A percentile compares a stretch with the other conserved stretches of the same genome.
These are phyloP conservation scores for Casaregolazyma lundiana DNA, from an alignment of 1,139 yeast genomes.

Conservation along the genomic window DNA sequence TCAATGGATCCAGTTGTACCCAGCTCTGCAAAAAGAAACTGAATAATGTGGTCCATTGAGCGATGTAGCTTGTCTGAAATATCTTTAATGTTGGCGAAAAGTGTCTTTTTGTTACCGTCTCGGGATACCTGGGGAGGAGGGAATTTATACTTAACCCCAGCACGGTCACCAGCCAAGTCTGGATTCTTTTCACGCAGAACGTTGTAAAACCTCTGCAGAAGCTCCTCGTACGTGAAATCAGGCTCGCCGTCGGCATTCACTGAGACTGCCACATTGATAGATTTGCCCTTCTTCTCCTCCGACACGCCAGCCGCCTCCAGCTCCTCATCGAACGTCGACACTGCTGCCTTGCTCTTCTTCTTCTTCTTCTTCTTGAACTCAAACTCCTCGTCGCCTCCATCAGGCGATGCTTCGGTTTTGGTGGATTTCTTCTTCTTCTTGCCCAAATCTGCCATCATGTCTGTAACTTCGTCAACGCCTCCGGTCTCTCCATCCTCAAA, in stretches of 20 bases:
- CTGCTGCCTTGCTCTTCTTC: slow-evolving; percentile 58
- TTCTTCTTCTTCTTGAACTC: slow-evolving; percentile 79
- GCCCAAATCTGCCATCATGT: slow-evolving; percentile 45
- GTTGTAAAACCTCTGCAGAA: slow-evolving; percentile 77
- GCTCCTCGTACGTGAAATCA: slow-evolving; percentile 71
- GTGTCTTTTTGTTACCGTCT: slow-evolving; percentile 95
- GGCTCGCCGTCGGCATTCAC: slow-evolving; percentile 38
- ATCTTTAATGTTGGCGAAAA: slow-evolving; percentile 93
- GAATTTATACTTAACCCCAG: slow-evolving; percentile 88
- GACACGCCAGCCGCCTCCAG: slow-evolving; percentile 86
- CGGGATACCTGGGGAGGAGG: slow-evolving; percentile 97
- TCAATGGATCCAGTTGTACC: slow-evolving; percentile 99
- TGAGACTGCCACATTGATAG: slow-evolving; percentile 28
- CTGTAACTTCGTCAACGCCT: slow-evolving; percentile 36
- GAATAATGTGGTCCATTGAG: slow-evolving; percentile 95
- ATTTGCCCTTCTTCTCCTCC: slow-evolving; percentile 39
- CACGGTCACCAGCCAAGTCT: slow-evolving; percentile 94
- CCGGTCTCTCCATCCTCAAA: slow-evolving; percentile 33
- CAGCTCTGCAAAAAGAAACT: slow-evolving; percentile 94
- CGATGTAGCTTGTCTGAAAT: slow-evolving; percentile 92
- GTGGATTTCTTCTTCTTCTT: slow-evolving; percentile 50
- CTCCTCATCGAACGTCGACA: slow-evolving; percentile 81
- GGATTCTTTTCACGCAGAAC: slow-evolving; percentile 92
- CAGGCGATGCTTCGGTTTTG: slow-evolving; percentile 45
- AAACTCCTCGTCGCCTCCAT: slow-evolving; percentile 55